Evolutionary conservation across 2,329 filamentous ascomycete genomes (phyloP).

Genomic region (Arthrobotrys musiformis): DNA sequence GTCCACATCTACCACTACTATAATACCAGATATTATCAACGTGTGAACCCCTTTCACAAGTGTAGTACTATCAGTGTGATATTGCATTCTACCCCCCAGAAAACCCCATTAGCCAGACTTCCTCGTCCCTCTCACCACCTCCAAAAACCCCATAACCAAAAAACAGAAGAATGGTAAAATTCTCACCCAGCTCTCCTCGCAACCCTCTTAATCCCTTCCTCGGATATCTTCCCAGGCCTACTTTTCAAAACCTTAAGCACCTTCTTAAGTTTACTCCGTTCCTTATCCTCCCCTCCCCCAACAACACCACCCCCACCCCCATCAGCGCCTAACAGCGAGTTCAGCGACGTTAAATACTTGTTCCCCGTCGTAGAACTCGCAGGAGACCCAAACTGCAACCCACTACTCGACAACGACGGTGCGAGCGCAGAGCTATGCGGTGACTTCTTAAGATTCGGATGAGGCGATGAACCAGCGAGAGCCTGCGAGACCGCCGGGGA

Average conservation of each 20-base stretch:
- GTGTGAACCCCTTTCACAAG: slow-evolving; percentile 66
- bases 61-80: slow-evolving; percentile 69
- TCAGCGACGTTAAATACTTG: slow-evolving; percentile 47
- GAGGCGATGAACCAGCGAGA: slow-evolving; percentile 49
- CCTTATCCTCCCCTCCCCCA: slow-evolving; percentile 40
- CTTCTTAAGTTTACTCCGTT: slow-evolving; percentile 42
- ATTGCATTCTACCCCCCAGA: slow-evolving; percentile 66
- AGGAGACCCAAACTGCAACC: slow-evolving; percentile 47
- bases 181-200: slow-evolving; percentile 71
- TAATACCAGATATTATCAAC: slow-evolving; percentile 72
- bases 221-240: slow-evolving; percentile 67
- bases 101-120: background rate
- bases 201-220: slow-evolving; percentile 78
- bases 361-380: slow-evolving; percentile 46
- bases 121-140: too few species aligned
- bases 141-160: slow-evolving; percentile 59
- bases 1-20: slow-evolving; percentile 69
- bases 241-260: slow-evolving; percentile 57
- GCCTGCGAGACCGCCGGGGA: slow-evolving; percentile 51
- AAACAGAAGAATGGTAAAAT: background rate
- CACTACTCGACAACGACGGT: slow-evolving; percentile 50
- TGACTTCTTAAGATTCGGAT: slow-evolving; percentile 50
- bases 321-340: slow-evolving; percentile 22
- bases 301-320: slow-evolving; percentile 10
- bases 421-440: slow-evolving; percentile 46